Evolutionary conservation across 1,284 basidiomycete species (phyloP).

Genomic region (Fomitopsis betulina): DNA sequence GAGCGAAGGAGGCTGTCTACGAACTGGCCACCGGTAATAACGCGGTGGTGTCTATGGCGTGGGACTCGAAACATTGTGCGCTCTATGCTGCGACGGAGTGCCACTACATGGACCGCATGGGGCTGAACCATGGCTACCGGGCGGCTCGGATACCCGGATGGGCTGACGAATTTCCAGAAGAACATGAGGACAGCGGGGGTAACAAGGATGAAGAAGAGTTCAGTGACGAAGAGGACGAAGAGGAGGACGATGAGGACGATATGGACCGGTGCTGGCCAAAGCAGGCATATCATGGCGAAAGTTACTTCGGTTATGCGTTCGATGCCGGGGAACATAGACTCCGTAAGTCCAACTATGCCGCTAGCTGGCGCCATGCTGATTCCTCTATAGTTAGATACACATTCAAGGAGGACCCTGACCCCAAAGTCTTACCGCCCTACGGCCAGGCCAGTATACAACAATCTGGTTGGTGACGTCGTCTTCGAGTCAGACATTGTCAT

Average conservation of each 20-base stretch:
- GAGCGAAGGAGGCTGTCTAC: constrained; percentile 30
- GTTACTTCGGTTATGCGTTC: constrained; percentile 32
- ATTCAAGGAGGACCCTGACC: constrained; percentile 12
- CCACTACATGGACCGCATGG: constrained; percentile 28
- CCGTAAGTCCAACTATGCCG: constrained; percentile 15
- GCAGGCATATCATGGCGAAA: constrained; percentile 29
- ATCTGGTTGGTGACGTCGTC: not conserved
- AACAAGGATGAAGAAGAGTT: constrained; percentile 12
- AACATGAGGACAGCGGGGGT: constrained; percentile 1
- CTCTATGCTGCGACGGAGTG: constrained; percentile 36
- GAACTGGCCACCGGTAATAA: constrained; percentile 41
- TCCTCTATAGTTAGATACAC: constrained; percentile 6
- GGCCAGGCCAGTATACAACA: constrained; percentile 6
- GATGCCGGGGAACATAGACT: constrained; percentile 31
- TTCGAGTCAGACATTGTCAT: too few species aligned
- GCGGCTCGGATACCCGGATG: constrained; percentile 15
- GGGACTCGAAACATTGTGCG: constrained; percentile 27
- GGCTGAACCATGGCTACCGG: constrained; percentile 28
- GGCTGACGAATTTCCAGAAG: constrained; percentile 5
- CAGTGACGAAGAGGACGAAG: constrained; percentile 5
- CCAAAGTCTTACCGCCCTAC: constrained; percentile 3
- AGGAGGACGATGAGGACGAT: constrained; percentile 13
- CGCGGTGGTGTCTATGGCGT: constrained; percentile 28
- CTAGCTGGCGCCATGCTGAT: not conserved
- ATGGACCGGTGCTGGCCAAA: constrained; percentile 28